Conservation (phyloP, 495 filamentous ascomycete species). For the Aspergillus haitiensis region DNA sequence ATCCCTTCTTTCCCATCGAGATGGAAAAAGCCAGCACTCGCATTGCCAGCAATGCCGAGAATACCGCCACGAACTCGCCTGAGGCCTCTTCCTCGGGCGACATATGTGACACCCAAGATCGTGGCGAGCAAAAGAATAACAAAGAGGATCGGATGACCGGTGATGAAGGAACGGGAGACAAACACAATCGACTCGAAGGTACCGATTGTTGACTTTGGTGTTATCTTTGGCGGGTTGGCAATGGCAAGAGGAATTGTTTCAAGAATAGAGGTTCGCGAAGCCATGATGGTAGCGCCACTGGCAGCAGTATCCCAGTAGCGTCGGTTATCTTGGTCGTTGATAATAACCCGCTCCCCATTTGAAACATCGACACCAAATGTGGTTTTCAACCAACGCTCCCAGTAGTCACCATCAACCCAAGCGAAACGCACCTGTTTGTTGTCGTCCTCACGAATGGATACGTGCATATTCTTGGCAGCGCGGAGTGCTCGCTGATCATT, state of each 20-base stretch:
- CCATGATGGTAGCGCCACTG: conserved; percentile 81
- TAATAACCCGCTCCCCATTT: conserved; percentile 87
- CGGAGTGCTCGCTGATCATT: conserved; percentile 84
- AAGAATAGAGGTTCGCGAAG: conserved; percentile 89
- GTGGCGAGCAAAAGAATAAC: conserved; percentile 59
- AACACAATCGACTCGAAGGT: conserved; percentile 77
- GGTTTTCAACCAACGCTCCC: conserved; percentile 93
- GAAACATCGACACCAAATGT: conserved; percentile 88
- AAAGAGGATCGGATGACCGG: conserved; percentile 71
- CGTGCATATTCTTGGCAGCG: conserved; percentile 85
- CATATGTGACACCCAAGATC: conserved; percentile 31
- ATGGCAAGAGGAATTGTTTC: conserved; percentile 85
- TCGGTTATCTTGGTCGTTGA: conserved; percentile 95
- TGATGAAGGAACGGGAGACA: conserved; percentile 63
- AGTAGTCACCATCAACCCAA: conserved; percentile 98
- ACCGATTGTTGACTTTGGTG: conserved; percentile 81
- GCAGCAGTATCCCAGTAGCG: conserved; percentile 93
- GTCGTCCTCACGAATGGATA: conserved; percentile 82
- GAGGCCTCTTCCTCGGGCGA: conserved; percentile 37
- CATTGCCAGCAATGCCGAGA: conserved; percentile 56
- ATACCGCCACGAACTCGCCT: conserved; percentile 46
- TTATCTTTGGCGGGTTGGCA: conserved; percentile 74
- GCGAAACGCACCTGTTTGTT: conserved; percentile 91
- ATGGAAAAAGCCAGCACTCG: conserved; percentile 68
- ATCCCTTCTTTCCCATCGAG: conserved; percentile 78